phyloP scores from a whole-genome alignment of 345 rosid species.

The Brassica cretica region DNA sequence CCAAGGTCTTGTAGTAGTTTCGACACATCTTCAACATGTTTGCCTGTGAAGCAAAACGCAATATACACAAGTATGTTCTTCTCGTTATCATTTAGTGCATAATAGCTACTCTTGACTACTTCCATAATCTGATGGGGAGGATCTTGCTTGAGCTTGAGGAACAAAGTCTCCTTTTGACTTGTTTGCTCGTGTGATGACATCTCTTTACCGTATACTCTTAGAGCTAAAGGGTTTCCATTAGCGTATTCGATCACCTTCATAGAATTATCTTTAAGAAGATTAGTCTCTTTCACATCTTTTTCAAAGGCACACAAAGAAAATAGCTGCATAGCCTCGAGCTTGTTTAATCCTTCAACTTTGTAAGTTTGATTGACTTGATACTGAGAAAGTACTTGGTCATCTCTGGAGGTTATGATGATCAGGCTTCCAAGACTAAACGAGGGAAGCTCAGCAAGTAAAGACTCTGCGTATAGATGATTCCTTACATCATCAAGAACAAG shows the following conservation, averaged over 20 bases:
- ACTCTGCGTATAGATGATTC: not conserved
- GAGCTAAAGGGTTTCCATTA: conserved; percentile 2
- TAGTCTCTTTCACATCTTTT: not conserved
- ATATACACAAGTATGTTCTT: conserved; percentile 4
- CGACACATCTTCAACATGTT: not conserved
- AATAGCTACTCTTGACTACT: not conserved
- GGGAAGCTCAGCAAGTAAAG: not conserved
- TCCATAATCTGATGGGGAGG: conserved; percentile 1
- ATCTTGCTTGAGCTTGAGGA: not conserved
- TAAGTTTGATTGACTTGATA: not conserved
- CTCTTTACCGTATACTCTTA: conserved; percentile 3
- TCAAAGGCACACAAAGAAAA: not conserved
- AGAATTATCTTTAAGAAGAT: not conserved
- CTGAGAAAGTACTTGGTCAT: not conserved
- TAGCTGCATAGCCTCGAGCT: not conserved
- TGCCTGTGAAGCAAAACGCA: not conserved
- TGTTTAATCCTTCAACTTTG: not conserved
- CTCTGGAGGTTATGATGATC: not conserved
- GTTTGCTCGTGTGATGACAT: not conserved
- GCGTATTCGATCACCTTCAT: not conserved
- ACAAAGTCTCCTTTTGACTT: conserved; percentile 2
- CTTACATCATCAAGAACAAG: conserved; percentile 3
- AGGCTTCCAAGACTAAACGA: not conserved
- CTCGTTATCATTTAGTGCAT: not conserved
- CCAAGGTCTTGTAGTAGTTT: conserved; percentile 29